Percentiles rank a stretch among this genome's conserved stretches.
Conservation (phyloP, 192 early-diverging fungal species). For the Lunasporangiospora selenospora region DNA sequence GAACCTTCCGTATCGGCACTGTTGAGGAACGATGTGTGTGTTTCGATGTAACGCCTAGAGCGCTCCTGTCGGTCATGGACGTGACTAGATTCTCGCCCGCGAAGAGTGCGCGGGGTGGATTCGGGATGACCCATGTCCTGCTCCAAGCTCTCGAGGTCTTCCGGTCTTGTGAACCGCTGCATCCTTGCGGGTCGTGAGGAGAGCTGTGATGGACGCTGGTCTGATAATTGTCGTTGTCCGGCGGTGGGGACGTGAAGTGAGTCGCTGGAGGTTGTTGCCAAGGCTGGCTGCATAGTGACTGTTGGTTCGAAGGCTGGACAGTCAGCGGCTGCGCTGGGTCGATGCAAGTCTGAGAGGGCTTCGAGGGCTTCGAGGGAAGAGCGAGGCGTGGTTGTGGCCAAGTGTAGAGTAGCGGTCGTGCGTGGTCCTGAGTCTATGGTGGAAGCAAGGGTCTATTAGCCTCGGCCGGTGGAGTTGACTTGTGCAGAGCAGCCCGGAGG, state of each 20-base stretch:
- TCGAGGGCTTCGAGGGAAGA: too few species aligned
- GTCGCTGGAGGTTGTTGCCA: not conserved
- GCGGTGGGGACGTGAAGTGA: not conserved
- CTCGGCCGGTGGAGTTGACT: too few species aligned
- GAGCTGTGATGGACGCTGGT: not conserved
- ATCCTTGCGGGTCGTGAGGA: not conserved
- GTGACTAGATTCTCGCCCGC: not conserved
- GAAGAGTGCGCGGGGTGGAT: not conserved
- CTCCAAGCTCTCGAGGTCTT: slow-evolving; percentile 17
- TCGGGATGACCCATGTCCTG: not conserved
- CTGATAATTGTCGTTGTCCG: not conserved
- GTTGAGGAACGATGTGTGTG: slow-evolving; percentile 22
- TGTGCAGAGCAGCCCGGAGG: too few species aligned
- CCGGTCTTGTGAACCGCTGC: slow-evolving; percentile 17
- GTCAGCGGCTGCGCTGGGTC: too few species aligned
- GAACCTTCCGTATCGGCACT: slow-evolving; percentile 30
- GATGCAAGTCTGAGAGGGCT: too few species aligned
- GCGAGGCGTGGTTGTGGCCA: too few species aligned
- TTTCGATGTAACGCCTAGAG: slow-evolving; percentile 12
- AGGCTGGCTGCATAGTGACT: too few species aligned
- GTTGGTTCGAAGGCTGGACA: not conserved
- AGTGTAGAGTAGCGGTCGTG: too few species aligned
- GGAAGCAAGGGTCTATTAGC: too few species aligned
- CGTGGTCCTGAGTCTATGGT: too few species aligned
- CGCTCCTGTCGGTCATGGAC: slow-evolving; percentile 1